These are phyloP conservation scores for Suillus alpinus DNA, from an alignment of 768 basidiomycete species.

Conservation along the genomic window DNA sequence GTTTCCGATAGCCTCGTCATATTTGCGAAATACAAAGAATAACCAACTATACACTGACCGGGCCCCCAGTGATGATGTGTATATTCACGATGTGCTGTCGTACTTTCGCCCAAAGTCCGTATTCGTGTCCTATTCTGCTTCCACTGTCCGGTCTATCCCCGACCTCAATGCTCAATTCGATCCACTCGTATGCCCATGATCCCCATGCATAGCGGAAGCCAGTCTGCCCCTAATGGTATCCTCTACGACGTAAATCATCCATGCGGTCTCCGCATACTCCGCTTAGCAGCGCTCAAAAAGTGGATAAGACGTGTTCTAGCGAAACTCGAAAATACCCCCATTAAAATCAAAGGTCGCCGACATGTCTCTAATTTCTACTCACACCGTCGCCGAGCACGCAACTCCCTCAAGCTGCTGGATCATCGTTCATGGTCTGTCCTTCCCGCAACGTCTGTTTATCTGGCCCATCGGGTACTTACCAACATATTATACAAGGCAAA, in stretches of 20 bases:
- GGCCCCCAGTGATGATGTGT: background rate
- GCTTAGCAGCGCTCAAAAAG: conserved; percentile 13
- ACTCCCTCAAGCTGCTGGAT: conserved; percentile 73
- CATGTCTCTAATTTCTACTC: conserved; percentile 18
- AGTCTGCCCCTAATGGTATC: conserved; percentile 4
- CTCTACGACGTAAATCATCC: background rate
- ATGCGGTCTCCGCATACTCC: conserved; percentile 15
- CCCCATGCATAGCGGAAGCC: conserved; percentile 4
- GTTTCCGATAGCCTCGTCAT: background rate
- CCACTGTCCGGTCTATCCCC: conserved; percentile 19
- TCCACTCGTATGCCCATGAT: background rate
- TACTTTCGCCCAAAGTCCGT: conserved; percentile 15
- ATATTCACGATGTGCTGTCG: background rate
- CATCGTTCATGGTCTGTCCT: conserved; percentile 69
- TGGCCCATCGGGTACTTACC: background rate
- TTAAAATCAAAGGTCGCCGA: background rate
- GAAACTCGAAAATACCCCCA: background rate
- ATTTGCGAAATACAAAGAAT: background rate
- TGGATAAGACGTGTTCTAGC: background rate
- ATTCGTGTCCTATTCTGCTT: background rate
- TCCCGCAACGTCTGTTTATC: background rate
- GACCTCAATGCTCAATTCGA: background rate
- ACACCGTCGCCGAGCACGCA: conserved; percentile 49
- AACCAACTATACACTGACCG: no score
- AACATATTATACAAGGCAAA: conserved; percentile 44